phyloP scores from a whole-genome alignment of 2,329 filamentous ascomycete species.

The Escovopsis sp. region DNA sequence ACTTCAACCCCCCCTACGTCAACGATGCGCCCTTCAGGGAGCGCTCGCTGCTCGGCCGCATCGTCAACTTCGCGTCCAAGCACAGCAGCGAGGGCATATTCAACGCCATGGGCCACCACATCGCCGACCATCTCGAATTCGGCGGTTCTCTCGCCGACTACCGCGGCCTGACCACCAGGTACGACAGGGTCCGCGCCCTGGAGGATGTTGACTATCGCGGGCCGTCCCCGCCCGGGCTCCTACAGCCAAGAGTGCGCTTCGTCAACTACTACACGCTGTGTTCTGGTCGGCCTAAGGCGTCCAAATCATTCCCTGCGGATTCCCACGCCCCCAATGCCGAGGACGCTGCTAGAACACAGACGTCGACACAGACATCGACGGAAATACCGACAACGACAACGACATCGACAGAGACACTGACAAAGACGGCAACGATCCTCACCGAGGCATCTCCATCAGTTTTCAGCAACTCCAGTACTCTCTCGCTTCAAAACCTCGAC shows the following conservation, averaged over 20 bases:
- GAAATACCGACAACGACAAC: too few relatives aligned
- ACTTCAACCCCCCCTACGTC: slow-evolving; percentile 59
- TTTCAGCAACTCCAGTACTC: too few relatives aligned
- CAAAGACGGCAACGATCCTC: too few relatives aligned
- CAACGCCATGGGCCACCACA: slow-evolving; percentile 54
- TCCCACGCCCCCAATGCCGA: too few relatives aligned
- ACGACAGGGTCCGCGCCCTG: slow-evolving; percentile 51
- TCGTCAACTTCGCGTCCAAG: slow-evolving; percentile 68
- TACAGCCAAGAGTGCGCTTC: slow-evolving; percentile 50
- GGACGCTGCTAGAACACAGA: neutral
- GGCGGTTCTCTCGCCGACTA: slow-evolving; percentile 69
- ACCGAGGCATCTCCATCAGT: too few relatives aligned
- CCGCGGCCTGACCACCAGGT: slow-evolving; percentile 50
- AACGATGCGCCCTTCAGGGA: slow-evolving; percentile 60
- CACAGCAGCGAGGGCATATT: slow-evolving; percentile 56
- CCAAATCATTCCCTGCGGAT: slow-evolving; percentile 8
- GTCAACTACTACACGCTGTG: slow-evolving; percentile 87
- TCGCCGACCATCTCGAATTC: slow-evolving; percentile 72
- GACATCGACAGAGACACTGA: too few relatives aligned
- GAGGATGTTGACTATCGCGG: slow-evolving; percentile 51
- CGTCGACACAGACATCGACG: slow-evolving; percentile 7
- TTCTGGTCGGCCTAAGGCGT: slow-evolving; percentile 48
- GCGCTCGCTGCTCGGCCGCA: slow-evolving; percentile 50
- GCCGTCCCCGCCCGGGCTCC: slow-evolving; percentile 6
- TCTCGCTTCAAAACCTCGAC: neutral